Evolutionary conservation across 2,329 filamentous ascomycete species (phyloP).

Genomic region (Basipetospora chlamydospora): DNA sequence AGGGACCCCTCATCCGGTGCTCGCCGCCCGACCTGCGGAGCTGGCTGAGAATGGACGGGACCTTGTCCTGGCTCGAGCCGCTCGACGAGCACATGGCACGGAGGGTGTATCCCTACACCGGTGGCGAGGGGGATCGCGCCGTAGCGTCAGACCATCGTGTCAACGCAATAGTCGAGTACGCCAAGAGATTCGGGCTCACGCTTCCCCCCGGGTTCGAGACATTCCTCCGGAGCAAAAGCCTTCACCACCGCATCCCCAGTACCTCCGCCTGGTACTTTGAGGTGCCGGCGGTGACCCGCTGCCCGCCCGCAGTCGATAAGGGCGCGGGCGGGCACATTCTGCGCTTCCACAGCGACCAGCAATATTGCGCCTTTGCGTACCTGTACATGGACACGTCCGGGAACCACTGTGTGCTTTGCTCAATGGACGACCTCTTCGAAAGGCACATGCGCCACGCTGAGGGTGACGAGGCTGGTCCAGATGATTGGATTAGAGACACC

Average conservation of each 20-base stretch:
- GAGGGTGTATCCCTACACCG: background rate
- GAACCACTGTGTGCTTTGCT: conserved; percentile 3
- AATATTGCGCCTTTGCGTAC: conserved; percentile 4
- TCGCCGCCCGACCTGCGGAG: conserved; percentile 5
- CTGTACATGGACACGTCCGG: conserved; percentile 3
- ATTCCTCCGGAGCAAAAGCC: conserved; percentile 1
- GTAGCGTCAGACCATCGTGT: conserved; percentile 1
- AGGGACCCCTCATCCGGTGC: background rate
- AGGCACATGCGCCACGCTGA: too few relatives aligned
- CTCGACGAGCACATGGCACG: background rate
- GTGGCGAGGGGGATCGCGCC: background rate
- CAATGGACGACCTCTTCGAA: background rate
- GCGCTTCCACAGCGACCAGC: conserved; percentile 5
- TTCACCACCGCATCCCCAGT: conserved; percentile 3
- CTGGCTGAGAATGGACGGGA: conserved; percentile 5
- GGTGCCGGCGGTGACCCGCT: background rate
- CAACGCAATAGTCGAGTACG: background rate
- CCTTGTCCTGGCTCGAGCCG: conserved; percentile 4
- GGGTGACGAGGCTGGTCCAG: too few relatives aligned
- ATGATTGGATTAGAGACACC: too few relatives aligned
- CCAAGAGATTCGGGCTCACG: background rate
- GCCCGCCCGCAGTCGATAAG: background rate
- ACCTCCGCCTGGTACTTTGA: conserved; percentile 1
- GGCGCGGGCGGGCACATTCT: conserved; percentile 3
- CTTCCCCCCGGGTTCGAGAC: conserved; percentile 4